Conservation (phyloP, 441 rosid species). For the Corymbia citriodora region DNA sequence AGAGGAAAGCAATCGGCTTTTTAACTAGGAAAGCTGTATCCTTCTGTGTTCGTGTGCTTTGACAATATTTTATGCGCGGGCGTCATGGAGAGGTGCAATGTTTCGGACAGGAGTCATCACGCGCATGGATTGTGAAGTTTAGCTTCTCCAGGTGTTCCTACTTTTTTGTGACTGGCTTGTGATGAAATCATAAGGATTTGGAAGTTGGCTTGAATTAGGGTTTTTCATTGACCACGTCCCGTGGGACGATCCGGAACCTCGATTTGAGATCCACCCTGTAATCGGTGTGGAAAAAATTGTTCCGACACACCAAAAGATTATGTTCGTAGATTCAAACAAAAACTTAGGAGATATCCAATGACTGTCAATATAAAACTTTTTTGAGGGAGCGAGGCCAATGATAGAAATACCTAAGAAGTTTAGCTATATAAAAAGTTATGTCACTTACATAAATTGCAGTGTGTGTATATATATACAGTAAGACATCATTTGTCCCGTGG, state of each 20-base stretch:
- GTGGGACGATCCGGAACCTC: neutral
- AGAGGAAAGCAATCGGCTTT: neutral
- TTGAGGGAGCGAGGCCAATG: neutral
- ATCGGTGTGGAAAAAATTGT: neutral
- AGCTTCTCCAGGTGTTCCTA: neutral
- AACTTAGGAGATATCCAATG: neutral
- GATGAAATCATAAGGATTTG: neutral
- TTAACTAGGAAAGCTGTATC: neutral
- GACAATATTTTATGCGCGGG: neutral
- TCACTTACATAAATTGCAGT: neutral
- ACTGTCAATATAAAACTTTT: neutral
- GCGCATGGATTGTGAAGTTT: neutral
- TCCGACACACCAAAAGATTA: neutral
- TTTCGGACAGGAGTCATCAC: neutral
- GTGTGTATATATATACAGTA: fast-evolving
- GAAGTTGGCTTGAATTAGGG: neutral
- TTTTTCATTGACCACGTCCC: neutral
- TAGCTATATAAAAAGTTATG: neutral
- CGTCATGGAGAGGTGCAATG: neutral
- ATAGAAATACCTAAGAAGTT: neutral
- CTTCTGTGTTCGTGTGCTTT: neutral
- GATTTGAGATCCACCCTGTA: neutral
- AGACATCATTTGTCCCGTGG: fast-evolving
- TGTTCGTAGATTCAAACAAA: neutral
- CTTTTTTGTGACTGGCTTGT: neutral